Percentiles rank a stretch among this genome's conserved stretches.
phyloP scores from a whole-genome alignment of 352 stramenopile species.

The Phytophthora pini region DNA sequence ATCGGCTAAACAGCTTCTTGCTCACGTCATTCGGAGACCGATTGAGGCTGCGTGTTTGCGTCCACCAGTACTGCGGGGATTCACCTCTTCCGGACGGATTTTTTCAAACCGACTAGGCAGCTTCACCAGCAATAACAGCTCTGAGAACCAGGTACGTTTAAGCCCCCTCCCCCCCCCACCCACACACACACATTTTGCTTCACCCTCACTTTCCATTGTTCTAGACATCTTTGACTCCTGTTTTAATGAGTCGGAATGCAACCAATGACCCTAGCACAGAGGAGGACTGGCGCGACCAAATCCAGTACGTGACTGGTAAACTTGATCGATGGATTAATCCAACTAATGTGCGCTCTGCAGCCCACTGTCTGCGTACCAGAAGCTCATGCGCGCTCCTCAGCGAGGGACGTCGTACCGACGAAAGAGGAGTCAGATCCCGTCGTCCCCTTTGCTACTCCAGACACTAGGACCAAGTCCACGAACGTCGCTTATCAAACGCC shows the following conservation, averaged over 20 bases:
- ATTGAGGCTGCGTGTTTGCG: slow-evolving; percentile 29
- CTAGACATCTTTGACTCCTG: slow-evolving; percentile 1
- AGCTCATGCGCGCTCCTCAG: slow-evolving; percentile 27
- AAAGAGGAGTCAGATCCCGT: slow-evolving; percentile 28
- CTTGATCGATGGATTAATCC: neutral
- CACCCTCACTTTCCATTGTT: neutral
- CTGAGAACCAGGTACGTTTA: slow-evolving; percentile 23
- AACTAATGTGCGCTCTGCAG: slow-evolving; percentile 18
- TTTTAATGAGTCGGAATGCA: neutral
- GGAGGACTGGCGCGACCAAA: slow-evolving; percentile 52
- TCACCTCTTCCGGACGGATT: slow-evolving; percentile 4
- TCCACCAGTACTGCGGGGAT: slow-evolving; percentile 24
- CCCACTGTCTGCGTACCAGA: slow-evolving; percentile 39
- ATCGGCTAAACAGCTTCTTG: slow-evolving; percentile 33
- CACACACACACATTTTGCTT: neutral
- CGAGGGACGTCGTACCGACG: slow-evolving; percentile 24
- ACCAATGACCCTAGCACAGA: slow-evolving; percentile 17
- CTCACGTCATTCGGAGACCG: slow-evolving; percentile 29
- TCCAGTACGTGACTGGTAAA: slow-evolving; percentile 35
- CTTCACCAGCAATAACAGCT: slow-evolving; percentile 27
- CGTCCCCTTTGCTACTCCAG: slow-evolving; percentile 30
- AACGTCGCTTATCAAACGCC: slow-evolving; percentile 8
- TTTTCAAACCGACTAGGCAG: slow-evolving; percentile 3
- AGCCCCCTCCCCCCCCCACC: too few relatives aligned
- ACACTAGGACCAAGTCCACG: slow-evolving; percentile 35